Evolutionary conservation across 306 rosid species (phyloP).

Genomic region (Cercis canadensis): DNA sequence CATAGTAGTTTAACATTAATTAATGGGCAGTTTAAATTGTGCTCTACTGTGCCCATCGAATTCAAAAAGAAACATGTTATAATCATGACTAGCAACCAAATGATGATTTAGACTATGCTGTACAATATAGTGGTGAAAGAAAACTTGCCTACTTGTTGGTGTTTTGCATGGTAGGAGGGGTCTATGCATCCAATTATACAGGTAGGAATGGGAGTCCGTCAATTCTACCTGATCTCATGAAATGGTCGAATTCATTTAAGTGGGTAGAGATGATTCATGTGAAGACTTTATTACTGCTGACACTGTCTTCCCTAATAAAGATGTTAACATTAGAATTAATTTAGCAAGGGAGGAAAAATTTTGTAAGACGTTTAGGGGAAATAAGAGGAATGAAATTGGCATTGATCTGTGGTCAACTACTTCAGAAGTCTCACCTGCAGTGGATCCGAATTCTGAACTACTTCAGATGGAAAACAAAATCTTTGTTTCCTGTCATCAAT

Average conservation of each 20-base stretch:
- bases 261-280: background rate
- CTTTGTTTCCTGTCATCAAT: background rate
- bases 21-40: background rate
- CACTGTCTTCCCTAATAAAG: conserved; percentile 3
- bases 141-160: background rate
- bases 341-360: conserved; percentile 4
- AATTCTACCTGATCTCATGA: conserved; percentile 5
- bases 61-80: background rate
- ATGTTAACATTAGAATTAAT: background rate
- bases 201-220: no score
- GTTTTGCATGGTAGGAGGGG: background rate
- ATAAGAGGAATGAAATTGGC: background rate
- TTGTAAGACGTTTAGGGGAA: background rate
- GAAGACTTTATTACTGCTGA: background rate
- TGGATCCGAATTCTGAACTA: background rate
- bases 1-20: background rate
- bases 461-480: conserved; percentile 10
- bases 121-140: background rate
- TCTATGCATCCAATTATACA: background rate
- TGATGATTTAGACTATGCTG: background rate
- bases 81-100: background rate
- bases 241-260: background rate
- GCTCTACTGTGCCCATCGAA: background rate
- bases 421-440: background rate
- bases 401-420: background rate